Evolutionary conservation across 2,329 filamentous ascomycete species (phyloP), one percentile per base, ranked within the genome.

Genomic region (Fusarium chaquense): DNA sequence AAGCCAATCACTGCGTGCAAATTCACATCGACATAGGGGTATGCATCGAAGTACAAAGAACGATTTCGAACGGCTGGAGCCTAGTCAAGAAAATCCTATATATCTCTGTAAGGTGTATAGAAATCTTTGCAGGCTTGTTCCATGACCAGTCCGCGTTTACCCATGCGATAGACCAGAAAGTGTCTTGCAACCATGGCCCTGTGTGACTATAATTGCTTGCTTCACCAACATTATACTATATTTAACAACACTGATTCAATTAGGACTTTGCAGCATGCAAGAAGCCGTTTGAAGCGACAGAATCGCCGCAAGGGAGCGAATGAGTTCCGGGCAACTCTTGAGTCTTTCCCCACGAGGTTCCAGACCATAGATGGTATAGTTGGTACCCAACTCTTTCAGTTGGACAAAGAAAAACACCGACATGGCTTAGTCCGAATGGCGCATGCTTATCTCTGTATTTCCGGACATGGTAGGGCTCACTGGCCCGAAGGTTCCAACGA

Each of bases 351-450:
- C 1, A 6, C 2, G 0, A 12, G 9, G 8, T 69, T 57, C n/a
- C 35, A 6, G 16, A 38, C 60, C 9, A 46, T 12, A 0, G 2
- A 5, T 18, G 55, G 66, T 0, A 43, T 26, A 16, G 1, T n/a
- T 2, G 65, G 65, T 6, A 24, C 15, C 4, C 9, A 40, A 2
- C 50, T 69, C 0, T 30, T 57, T 2, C 6, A 46, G 2, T 43
- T 49, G 26, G 10, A 32, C 1, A 6, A 57, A 2, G 2, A 0
- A 2, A 2, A 4, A 0, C 54, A 69, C 1, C 51, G 12, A 2
- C 2, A 18, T 2, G 60, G 60, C 2, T 26, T 69, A 1, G 9
- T 61, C 5, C 18, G 65, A 6, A 62, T 69, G 65, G 36, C 65
- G 4, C 65, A 69, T 5, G 11, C 10, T 9, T 69, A 56, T 2